Evolutionary conservation across 768 basidiomycete species (phyloP).

Genomic region (Tricholoma saponaceum): DNA sequence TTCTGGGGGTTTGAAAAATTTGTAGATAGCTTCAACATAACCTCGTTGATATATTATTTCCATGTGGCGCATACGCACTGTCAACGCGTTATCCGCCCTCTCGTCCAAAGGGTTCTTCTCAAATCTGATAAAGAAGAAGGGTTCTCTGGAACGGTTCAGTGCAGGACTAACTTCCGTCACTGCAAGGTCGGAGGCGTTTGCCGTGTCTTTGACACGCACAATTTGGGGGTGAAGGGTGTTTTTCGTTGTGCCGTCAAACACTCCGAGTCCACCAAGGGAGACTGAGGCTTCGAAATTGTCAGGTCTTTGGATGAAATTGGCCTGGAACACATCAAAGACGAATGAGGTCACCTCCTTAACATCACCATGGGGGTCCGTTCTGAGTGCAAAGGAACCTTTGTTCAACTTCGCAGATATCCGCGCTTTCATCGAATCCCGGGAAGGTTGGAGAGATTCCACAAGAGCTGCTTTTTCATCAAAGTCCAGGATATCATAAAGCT

Average conservation of each 20-base stretch:
- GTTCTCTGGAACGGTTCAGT: slow-evolving; percentile 31
- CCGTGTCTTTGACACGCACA: slow-evolving; percentile 58
- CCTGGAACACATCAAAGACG: slow-evolving; percentile 83
- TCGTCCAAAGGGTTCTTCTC: slow-evolving; percentile 91
- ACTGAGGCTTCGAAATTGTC: slow-evolving; percentile 84
- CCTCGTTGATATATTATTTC: slow-evolving; percentile 95
- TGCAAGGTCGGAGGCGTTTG: slow-evolving; percentile 4
- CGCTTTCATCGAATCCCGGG: slow-evolving; percentile 76
- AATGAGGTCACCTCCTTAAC: slow-evolving; percentile 76
- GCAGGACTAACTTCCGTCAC: slow-evolving; percentile 11
- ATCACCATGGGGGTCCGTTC: slow-evolving; percentile 61
- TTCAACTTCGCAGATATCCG: slow-evolving; percentile 75
- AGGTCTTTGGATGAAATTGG: slow-evolving; percentile 78
- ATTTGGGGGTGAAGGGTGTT: slow-evolving; percentile 85
- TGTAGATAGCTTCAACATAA: slow-evolving; percentile 88
- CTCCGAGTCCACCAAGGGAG: slow-evolving; percentile 80
- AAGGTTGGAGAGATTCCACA: slow-evolving; percentile 61
- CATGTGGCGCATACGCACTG: slow-evolving; percentile 89
- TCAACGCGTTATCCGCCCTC: slow-evolving; percentile 86
- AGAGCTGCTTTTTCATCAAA: slow-evolving; percentile 86
- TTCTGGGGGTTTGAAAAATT: slow-evolving; percentile 90
- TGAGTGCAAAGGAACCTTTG: slow-evolving; percentile 84
- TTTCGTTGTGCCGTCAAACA: slow-evolving; percentile 87
- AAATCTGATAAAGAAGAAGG: slow-evolving; percentile 89
- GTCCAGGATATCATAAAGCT: slow-evolving; percentile 88